A percentile compares a stretch with the other conserved stretches of the same genome.
These are phyloP conservation scores for Acacia crassicarpa DNA, from an alignment of 306 rosid species.

Conservation along the genomic window DNA sequence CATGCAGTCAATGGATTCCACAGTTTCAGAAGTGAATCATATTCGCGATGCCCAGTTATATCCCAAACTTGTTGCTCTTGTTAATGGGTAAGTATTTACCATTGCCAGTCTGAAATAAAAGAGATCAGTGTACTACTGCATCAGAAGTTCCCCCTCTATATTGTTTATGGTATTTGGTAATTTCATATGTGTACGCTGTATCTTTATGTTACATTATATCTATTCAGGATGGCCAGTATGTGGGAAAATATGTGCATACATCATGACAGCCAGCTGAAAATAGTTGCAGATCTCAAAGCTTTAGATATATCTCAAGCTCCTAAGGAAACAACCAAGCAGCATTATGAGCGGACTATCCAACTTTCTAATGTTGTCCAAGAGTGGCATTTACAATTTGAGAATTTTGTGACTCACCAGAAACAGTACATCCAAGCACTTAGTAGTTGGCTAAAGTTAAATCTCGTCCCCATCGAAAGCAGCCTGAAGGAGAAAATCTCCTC, in stretches of 20 bases:
- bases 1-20: slow-evolving; percentile 77
- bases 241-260: background rate
- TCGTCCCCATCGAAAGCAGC: slow-evolving; percentile 10
- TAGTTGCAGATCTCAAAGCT: slow-evolving; percentile 5
- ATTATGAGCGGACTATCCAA: slow-evolving; percentile 10
- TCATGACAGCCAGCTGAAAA: slow-evolving; percentile 19
- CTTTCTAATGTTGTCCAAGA: slow-evolving; percentile 14
- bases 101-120: background rate
- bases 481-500: slow-evolving; percentile 13
- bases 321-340: slow-evolving; percentile 16
- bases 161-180: background rate
- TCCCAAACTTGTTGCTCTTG: slow-evolving; percentile 58
- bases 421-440: slow-evolving; percentile 16
- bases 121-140: background rate
- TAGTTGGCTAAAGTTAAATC: slow-evolving; percentile 5
- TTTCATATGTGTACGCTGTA: background rate
- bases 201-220: background rate
- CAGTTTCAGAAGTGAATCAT: slow-evolving; percentile 59
- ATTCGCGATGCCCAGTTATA: slow-evolving; percentile 60
- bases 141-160: background rate
- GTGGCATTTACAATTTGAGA: slow-evolving; percentile 13
- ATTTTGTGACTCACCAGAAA: slow-evolving; percentile 13
- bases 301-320: slow-evolving; percentile 21
- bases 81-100: slow-evolving; percentile 39
- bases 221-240: slow-evolving; percentile 17